Base-by-base conservation (phyloP, 257 asterid genomes). In the Solanum chmielewskii region DNA sequence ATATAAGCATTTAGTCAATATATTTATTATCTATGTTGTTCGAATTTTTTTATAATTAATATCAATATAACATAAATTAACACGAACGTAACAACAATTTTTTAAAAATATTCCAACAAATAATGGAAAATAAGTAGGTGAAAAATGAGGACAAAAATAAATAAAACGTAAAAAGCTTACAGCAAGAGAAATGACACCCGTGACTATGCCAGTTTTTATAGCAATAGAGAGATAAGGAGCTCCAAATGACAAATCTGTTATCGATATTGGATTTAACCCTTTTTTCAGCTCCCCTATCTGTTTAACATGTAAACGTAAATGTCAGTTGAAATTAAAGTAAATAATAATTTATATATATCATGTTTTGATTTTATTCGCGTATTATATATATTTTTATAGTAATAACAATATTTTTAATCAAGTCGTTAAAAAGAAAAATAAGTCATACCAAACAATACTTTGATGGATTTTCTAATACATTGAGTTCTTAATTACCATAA, bases 241-340 rank as follows among this genome's bases (percentile, higher is more conserved):
- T 87, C 94, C 96, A 86, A 97, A 95, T 33, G 93, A 91, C 88
- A 97, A 93, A 89, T 97, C 94, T 95, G 91, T 93, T 56, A 97
- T 89, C 85, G 99, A 96, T 11, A 92, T 52, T 39, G 99, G 99
- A 90, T 97, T 97, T 90, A 96, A 85, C 91, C 99, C 99, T 87
- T 96, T 94, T 93, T 94, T 94, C 94, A 97, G 89, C 37, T 93
- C 89, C 88, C 99, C 99, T 77, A 97, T 93, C 99, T 95, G 97
- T 87, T 92, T 41, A 16, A 27, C 16, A 52, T 1, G 20, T 16
- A 52, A 52, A 52, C 10, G 0, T 16, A 52, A 52, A 52, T 52
- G 23, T 52, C n/a, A 52, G 7, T 16, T 52, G 0, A 18, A 52
- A 52, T 52, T 11, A 52, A 18, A 10, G 18, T 52, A 52, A 52